A percentile compares a stretch with the other conserved stretches of the same genome.
phyloP scores from a whole-genome alignment of 2,329 filamentous ascomycete genomes.

The Hortaea werneckii region DNA sequence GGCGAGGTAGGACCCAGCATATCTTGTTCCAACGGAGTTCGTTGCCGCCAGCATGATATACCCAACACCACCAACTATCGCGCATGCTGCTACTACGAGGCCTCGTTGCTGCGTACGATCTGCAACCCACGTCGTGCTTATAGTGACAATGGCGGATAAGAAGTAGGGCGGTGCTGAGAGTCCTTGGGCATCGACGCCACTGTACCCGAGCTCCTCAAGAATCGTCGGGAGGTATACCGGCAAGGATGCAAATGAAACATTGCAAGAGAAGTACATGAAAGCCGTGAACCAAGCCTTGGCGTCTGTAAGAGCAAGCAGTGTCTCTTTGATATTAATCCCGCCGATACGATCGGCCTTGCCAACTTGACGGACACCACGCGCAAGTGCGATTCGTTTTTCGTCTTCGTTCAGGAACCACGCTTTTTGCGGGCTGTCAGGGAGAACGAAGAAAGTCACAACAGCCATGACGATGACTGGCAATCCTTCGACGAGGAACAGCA shows the following conservation, averaged over 20 bases:
- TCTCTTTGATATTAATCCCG: slow-evolving; percentile 36
- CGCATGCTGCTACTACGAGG: slow-evolving; percentile 27
- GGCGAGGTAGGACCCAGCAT: slow-evolving; percentile 25
- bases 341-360: slow-evolving; percentile 33
- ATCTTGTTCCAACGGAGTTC: slow-evolving; percentile 19
- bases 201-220: slow-evolving; percentile 53
- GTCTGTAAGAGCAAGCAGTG: slow-evolving; percentile 34
- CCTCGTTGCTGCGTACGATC: slow-evolving; percentile 29
- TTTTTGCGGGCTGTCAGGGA: slow-evolving; percentile 38
- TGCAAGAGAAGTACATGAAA: slow-evolving; percentile 46
- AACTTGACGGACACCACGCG: slow-evolving; percentile 35
- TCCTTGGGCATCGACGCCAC: slow-evolving; percentile 56
- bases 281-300: slow-evolving; percentile 16
- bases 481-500: slow-evolving; percentile 52
- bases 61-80: slow-evolving; percentile 27
- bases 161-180: slow-evolving; percentile 30
- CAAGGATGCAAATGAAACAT: slow-evolving; percentile 50
- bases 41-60: slow-evolving; percentile 26
- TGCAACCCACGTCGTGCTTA: slow-evolving; percentile 25
- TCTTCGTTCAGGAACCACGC: slow-evolving; percentile 44
- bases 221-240: slow-evolving; percentile 35
- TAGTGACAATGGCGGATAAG: slow-evolving; percentile 29
- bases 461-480: slow-evolving; percentile 48
- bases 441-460: slow-evolving; percentile 42
- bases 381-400: slow-evolving; percentile 48